Conservation (phyloP, 2,329 filamentous ascomycete genomes). For the Teratosphaeria destructans region DNA sequence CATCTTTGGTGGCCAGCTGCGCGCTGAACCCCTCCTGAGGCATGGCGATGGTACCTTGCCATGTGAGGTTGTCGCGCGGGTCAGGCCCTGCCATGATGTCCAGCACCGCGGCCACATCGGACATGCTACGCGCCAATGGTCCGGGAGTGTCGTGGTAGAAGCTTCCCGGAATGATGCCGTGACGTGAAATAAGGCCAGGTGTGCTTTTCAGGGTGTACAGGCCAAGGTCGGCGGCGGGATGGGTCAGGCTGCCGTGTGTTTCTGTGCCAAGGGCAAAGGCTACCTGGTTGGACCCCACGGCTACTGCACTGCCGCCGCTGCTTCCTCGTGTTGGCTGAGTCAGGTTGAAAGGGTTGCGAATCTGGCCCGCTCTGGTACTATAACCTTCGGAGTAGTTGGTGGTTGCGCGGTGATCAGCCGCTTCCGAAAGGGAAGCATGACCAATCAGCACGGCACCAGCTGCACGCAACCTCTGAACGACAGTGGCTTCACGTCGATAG, state of each 20-base stretch:
- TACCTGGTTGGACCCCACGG: neutral
- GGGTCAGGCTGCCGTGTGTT: neutral
- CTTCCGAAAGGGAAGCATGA: neutral
- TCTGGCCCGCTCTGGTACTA: neutral
- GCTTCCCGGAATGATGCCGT: neutral
- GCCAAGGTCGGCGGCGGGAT: neutral
- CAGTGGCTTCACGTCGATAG: neutral
- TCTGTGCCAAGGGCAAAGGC: neutral
- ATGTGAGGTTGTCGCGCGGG: neutral
- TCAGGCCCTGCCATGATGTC: neutral
- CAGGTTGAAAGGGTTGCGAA: neutral
- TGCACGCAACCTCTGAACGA: neutral
- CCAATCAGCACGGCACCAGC: neutral
- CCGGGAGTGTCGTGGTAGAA: neutral
- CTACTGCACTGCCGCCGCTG: neutral
- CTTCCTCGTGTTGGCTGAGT: neutral
- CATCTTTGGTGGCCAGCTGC: slow-evolving; percentile 33
- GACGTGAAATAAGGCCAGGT: neutral
- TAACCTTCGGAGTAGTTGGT: neutral
- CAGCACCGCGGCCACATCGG: neutral
- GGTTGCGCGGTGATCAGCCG: neutral
- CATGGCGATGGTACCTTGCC: neutral
- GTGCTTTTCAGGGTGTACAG: neutral
- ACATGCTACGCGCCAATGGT: neutral
- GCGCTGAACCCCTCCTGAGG: slow-evolving; percentile 48